Conservation (phyloP, 2,329 filamentous ascomycete genomes). For the Pestalotiopsis sp. region DNA sequence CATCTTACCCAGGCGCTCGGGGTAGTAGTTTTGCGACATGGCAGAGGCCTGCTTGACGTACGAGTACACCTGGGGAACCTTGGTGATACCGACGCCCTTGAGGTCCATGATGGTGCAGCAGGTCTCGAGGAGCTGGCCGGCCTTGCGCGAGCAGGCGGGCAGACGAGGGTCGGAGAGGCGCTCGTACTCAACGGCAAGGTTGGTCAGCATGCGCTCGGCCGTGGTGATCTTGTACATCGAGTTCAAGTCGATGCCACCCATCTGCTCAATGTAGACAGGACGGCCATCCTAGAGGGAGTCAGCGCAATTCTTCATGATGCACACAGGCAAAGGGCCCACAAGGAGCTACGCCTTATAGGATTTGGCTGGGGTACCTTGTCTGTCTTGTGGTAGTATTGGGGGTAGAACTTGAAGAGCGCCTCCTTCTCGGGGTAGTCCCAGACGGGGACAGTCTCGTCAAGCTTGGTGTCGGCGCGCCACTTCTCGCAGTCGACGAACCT, state of each 20-base stretch:
- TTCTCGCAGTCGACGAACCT: conserved; percentile 92
- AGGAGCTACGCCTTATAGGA: not conserved
- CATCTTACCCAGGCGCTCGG: conserved; percentile 91
- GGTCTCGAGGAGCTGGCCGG: conserved; percentile 88
- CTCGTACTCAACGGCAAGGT: conserved; percentile 97
- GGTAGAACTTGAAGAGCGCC: conserved; percentile 87
- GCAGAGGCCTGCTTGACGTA: conserved; percentile 84
- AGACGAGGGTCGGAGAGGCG: conserved; percentile 91
- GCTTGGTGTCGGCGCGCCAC: conserved; percentile 86
- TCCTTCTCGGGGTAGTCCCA: conserved; percentile 89
- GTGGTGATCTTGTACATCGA: conserved; percentile 94
- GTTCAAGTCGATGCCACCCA: conserved; percentile 88
- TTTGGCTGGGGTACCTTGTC: conserved; percentile 64
- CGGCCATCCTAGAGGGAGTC: conserved; percentile 74
- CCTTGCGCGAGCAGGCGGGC: conserved; percentile 92
- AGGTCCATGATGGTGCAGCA: conserved; percentile 99
- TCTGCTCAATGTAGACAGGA: conserved; percentile 94
- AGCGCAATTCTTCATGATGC: not conserved
- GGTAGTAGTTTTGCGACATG: conserved; percentile 99
- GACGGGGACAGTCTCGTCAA: conserved; percentile 77
- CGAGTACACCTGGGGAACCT: conserved; percentile 80
- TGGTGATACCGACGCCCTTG: conserved; percentile 86
- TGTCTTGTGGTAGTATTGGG: conserved; percentile 98
- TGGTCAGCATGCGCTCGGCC: conserved; percentile 90
- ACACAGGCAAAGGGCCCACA: not conserved